Conservation (phyloP, 352 stramenopile genomes). For the Globisporangium uncinulatum region DNA sequence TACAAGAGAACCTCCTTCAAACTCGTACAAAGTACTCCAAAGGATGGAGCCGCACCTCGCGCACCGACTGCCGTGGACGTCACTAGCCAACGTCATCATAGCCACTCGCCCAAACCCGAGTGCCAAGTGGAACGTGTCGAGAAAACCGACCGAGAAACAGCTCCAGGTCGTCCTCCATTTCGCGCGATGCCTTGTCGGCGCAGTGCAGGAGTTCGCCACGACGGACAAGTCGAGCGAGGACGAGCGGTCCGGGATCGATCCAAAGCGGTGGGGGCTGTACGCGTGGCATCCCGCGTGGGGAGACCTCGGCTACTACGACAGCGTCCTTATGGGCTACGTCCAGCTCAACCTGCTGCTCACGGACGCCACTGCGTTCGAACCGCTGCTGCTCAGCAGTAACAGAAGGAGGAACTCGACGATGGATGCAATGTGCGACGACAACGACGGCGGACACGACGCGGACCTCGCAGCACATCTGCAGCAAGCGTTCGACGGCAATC, state of each 20-base stretch:
- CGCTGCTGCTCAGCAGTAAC: constrained; percentile 9
- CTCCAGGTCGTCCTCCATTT: constrained; percentile 25
- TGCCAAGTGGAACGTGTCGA: too few species aligned
- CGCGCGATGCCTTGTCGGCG: constrained; percentile 16
- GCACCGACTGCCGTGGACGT: constrained; percentile 25
- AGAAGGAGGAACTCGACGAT: background rate
- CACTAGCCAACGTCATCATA: constrained; percentile 14
- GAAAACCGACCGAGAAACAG: background rate
- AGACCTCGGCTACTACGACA: constrained; percentile 22
- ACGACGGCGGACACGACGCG: background rate
- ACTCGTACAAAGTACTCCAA: too few species aligned
- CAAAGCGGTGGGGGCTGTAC: too few species aligned
- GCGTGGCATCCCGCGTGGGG: too few species aligned
- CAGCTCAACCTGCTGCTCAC: constrained; percentile 27
- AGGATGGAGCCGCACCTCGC: constrained; percentile 23
- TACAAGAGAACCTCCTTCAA: too few species aligned
- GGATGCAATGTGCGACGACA: background rate
- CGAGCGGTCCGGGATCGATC: constrained; percentile 15
- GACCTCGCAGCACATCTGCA: too few species aligned
- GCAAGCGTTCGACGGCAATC: too few species aligned
- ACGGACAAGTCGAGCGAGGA: constrained; percentile 20
- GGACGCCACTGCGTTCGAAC: constrained; percentile 18
- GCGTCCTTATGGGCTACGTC: constrained; percentile 22
- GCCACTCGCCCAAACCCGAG: constrained; percentile 10
- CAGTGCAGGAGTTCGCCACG: constrained; percentile 20